Evolutionary conservation across 805 yeast species (phyloP), one percentile per base, ranked within the genome.

Genomic region (Ogataea trehaloabstinens): DNA sequence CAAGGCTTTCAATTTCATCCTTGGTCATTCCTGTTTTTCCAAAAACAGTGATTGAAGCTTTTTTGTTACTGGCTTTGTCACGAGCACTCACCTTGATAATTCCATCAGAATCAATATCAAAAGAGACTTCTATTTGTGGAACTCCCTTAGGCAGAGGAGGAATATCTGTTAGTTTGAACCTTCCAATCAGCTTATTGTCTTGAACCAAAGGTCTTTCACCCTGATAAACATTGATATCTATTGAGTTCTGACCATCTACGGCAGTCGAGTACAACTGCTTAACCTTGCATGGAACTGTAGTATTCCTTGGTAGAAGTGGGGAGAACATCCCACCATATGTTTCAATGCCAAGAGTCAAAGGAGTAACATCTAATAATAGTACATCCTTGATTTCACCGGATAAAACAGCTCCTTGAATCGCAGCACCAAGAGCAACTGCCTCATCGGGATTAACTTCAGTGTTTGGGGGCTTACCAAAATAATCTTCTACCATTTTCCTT

Each of bases 241-340:
- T 95, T 39, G 95, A 80, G 55, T 91, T 87, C 73, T 88, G 96
- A 55, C 96, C 96, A 56, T 91, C 88, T 46, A 93, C 88, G 35
- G 95, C 96, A 45, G 96, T 88, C 35, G 95, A 86, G 76, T 89
- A 89, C 64, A 86, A 79, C 73, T 90, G 96, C 36, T 91, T 79
- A 68, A 89, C 82, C 76, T 86, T 85, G 60, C 96, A 89, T 57
- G 97, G 97, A 52, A 89, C 82, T 40, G 96, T 88, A 49, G 96
- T 87, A 78, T 90, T 86, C 66, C 95, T 78, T 61, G 85, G 82
- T 60, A 85, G 82, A 63, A 85, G 73, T 48, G 91, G 80, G 30
- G 96, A 89, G 70, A 88, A 90, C 51, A 89, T 90, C 60, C 97
- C 97, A 55, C 97, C 97, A 71, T 87, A 83, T 55, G 96, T 89